Percentiles rank a stretch among this genome's conserved stretches.
Evolutionary conservation across 1,284 basidiomycete species (phyloP).

Genomic region (Apiotrichum veenhuisii): DNA sequence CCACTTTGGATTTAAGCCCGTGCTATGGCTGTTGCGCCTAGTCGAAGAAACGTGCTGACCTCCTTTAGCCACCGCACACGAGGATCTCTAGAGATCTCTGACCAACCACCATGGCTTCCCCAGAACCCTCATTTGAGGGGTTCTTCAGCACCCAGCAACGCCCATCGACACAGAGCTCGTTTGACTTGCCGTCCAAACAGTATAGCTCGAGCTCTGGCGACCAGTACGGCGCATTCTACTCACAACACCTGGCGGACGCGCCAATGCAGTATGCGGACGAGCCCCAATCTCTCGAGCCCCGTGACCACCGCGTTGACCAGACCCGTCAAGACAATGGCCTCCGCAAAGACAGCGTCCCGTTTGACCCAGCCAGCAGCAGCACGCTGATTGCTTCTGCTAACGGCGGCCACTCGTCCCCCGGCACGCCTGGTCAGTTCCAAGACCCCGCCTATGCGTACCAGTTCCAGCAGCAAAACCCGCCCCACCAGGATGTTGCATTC

Average conservation of each 20-base stretch:
- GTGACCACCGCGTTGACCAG: background rate
- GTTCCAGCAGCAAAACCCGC: slow-evolving; percentile 14
- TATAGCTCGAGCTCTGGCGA: slow-evolving; percentile 1
- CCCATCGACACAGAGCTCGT: slow-evolving; percentile 13
- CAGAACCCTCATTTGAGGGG: slow-evolving; percentile 28
- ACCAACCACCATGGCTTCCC: slow-evolving; percentile 21
- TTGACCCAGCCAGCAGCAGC: slow-evolving; percentile 32
- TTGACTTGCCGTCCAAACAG: slow-evolving; percentile 14
- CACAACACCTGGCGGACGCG: slow-evolving; percentile 7
- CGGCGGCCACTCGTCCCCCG: slow-evolving; percentile 6
- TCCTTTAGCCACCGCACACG: background rate
- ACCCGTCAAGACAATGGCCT: slow-evolving; percentile 7
- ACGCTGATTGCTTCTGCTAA: slow-evolving; percentile 38
- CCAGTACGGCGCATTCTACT: slow-evolving; percentile 10
- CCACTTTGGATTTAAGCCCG: too few species aligned
- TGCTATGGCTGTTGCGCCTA: background rate
- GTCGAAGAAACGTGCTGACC: background rate
- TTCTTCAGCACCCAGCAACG: slow-evolving; percentile 25
- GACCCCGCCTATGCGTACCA: background rate
- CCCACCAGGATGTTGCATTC: slow-evolving; percentile 7
- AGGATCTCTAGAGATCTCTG: background rate
- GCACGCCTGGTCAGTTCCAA: slow-evolving; percentile 12
- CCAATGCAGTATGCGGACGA: slow-evolving; percentile 24
- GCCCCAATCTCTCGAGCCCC: slow-evolving; percentile 17
- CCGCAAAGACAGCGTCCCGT: slow-evolving; percentile 41